Evolutionary conservation across 2,329 filamentous ascomycete species (phyloP).

Genomic region (Alternaria sp.): DNA sequence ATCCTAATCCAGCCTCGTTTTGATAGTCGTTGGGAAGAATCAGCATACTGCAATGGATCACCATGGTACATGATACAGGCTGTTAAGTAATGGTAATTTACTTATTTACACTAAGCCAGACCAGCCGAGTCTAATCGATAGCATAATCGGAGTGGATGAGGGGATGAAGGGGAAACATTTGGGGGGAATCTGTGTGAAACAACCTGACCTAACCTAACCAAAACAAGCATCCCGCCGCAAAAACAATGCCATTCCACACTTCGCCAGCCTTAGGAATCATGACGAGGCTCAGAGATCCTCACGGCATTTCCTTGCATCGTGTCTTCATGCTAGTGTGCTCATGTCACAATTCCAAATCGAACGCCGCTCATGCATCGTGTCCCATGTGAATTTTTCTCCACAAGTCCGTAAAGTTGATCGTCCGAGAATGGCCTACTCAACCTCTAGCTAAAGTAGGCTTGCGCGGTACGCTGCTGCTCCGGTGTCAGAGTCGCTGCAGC

Average conservation of each 20-base stretch:
- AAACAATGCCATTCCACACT: constrained; percentile 1
- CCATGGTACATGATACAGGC: neutral
- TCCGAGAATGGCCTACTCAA: constrained; percentile 4
- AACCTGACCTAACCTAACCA: constrained; percentile 22
- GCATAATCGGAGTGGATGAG: constrained; percentile 2
- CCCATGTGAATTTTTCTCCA: constrained; percentile 8
- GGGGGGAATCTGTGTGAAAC: constrained; percentile 33
- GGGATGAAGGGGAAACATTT: constrained; percentile 7
- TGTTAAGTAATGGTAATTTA: neutral
- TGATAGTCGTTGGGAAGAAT: neutral
- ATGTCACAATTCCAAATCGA: constrained; percentile 5
- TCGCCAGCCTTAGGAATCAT: neutral
- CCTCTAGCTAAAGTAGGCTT: constrained; percentile 76
- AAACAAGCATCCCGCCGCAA: neutral
- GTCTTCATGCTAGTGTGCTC: constrained; percentile 1
- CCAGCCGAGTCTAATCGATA: constrained; percentile 6
- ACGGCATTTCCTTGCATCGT: neutral
- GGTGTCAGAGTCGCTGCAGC: constrained; percentile 78
- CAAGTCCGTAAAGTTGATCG: constrained; percentile 5
- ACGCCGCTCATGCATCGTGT: constrained; percentile 15
- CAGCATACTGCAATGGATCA: neutral
- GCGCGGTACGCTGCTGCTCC: constrained; percentile 81
- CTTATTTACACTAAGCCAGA: neutral
- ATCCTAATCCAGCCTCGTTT: neutral
- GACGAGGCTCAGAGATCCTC: neutral